Evolutionary conservation across 352 stramenopile genomes (phyloP).

Genomic region (Pythium apleroticum): DNA sequence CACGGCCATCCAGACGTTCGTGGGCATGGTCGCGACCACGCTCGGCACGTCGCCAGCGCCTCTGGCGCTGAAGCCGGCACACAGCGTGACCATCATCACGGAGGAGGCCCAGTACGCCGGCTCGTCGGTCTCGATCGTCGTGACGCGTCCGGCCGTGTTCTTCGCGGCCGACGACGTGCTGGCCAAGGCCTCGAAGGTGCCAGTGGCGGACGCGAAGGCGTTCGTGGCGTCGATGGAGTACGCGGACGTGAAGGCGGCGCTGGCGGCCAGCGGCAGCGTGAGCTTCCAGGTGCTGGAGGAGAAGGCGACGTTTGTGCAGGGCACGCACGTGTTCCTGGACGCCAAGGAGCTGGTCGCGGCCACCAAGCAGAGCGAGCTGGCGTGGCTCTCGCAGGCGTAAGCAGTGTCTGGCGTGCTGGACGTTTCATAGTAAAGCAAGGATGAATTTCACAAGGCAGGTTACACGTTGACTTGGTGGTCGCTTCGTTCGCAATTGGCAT

Average conservation of each 20-base stretch:
- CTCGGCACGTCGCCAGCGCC: constrained; percentile 66
- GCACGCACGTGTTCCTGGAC: constrained; percentile 74
- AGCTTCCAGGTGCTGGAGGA: constrained; percentile 42
- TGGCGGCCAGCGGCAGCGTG: constrained; percentile 37
- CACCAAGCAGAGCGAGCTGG: constrained; percentile 36
- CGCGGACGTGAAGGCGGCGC: constrained; percentile 63
- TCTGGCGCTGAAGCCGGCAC: constrained; percentile 48
- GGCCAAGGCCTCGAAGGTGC: constrained; percentile 38
- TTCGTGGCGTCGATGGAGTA: constrained; percentile 84
- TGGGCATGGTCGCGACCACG: constrained; percentile 53
- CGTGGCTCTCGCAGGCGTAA: constrained; percentile 43
- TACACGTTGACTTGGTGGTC: neutral
- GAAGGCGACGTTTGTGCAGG: constrained; percentile 50
- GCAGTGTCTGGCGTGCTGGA: neutral
- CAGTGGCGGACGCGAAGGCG: constrained; percentile 52
- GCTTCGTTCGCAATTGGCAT: neutral
- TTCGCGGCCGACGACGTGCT: constrained; percentile 56
- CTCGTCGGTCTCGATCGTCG: constrained; percentile 63
- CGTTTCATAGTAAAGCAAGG: neutral
- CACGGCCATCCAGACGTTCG: constrained; percentile 56
- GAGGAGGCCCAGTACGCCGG: constrained; percentile 72
- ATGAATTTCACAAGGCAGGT: neutral
- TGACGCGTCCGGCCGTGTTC: constrained; percentile 72
- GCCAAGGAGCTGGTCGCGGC: constrained; percentile 61
- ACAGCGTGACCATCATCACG: constrained; percentile 69